These are phyloP conservation scores for Magnaporthales sp. DNA, from an alignment of 2,329 filamentous ascomycete species.

Conservation along the genomic window DNA sequence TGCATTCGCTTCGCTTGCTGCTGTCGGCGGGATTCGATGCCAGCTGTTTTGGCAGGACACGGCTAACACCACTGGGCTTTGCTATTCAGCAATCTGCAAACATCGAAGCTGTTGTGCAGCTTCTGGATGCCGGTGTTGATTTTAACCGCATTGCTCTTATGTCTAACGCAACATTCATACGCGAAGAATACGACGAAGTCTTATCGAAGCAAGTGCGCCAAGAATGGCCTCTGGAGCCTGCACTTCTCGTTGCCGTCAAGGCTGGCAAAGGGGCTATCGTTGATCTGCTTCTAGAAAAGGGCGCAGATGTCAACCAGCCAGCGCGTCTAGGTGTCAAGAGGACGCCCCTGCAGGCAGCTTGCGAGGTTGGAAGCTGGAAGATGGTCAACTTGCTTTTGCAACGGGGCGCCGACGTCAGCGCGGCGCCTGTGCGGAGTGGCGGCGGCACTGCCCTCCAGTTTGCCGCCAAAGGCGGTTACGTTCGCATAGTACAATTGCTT, in stretches of 20 bases:
- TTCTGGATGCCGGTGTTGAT: not conserved
- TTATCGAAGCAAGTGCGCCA: no score
- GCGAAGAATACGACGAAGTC: no score
- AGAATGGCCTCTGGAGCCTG: not conserved
- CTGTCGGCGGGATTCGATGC: not conserved
- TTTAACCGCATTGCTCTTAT: not conserved
- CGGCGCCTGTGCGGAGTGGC: not conserved
- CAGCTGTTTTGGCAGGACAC: not conserved
- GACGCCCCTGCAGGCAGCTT: constrained; percentile 1
- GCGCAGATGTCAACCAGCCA: not conserved
- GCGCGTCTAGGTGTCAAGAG: not conserved
- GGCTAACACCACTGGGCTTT: not conserved
- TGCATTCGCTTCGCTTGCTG: not conserved
- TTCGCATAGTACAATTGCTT: not conserved
- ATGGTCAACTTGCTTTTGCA: not conserved
- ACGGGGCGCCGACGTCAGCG: not conserved
- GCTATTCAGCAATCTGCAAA: not conserved
- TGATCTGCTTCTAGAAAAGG: not conserved
- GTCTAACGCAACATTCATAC: no score
- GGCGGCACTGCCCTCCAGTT: not conserved
- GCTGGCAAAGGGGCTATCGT: not conserved
- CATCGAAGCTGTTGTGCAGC: not conserved
- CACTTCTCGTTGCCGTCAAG: not conserved
- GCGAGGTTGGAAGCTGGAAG: not conserved
- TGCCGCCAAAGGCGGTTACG: not conserved